Evolutionary conservation across 768 basidiomycete genomes (phyloP).

Genomic region (Xerocomellus dryophilus): DNA sequence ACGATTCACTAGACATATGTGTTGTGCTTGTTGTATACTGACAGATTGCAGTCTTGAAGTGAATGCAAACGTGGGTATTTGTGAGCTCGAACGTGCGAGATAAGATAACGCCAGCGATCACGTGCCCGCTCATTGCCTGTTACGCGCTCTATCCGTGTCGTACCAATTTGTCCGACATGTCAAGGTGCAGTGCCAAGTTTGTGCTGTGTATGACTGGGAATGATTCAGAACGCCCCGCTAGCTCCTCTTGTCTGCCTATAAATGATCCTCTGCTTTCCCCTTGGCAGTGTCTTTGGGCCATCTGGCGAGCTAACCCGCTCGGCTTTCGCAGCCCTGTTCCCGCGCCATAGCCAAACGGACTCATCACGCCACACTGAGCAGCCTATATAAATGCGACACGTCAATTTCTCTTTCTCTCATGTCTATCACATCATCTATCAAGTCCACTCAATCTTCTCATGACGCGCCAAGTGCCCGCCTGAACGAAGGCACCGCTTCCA

Average conservation of each 20-base stretch:
- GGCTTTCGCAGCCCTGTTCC: conserved; percentile 18
- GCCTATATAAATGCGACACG: conserved; percentile 32
- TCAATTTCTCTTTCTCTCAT: conserved; percentile 19
- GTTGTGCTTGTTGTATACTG: conserved; percentile 25
- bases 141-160: conserved; percentile 2
- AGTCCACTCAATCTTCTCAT: conserved; percentile 19
- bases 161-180: conserved; percentile 8
- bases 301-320: conserved; percentile 9
- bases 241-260: conserved; percentile 5
- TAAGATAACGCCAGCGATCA: conserved; percentile 23
- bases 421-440: conserved; percentile 29
- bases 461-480: conserved; percentile 16
- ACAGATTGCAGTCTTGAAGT: conserved; percentile 18
- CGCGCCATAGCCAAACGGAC: conserved; percentile 20
- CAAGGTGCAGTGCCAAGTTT: conserved; percentile 26
- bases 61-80: conserved; percentile 15
- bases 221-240: conserved; percentile 9
- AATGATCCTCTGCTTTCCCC: neutral
- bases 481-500: conserved; percentile 17
- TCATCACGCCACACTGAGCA: conserved; percentile 22
- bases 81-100: conserved; percentile 16
- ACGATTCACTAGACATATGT: conserved; percentile 28
- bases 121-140: conserved; percentile 17
- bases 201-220: conserved; percentile 17
- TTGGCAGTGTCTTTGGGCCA: neutral